Conservation (phyloP, 2,329 filamentous ascomycete genomes). For the Claviceps capensis region DNA sequence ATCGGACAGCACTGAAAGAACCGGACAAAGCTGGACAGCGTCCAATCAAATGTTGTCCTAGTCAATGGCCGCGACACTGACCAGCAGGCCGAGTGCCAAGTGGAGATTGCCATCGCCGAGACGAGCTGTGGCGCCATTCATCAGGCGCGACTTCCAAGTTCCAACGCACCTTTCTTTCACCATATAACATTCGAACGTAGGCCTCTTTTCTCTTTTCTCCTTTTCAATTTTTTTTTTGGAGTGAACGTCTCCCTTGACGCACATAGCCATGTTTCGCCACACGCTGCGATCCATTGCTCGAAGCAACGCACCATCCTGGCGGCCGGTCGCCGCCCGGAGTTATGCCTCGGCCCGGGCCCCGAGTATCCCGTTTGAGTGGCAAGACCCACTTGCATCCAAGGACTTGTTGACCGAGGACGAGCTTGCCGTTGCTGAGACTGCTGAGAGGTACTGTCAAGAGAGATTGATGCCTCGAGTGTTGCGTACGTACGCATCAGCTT, state of each 20-base stretch:
- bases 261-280: constrained; percentile 17
- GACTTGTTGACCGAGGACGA: constrained; percentile 82
- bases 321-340: constrained; percentile 16
- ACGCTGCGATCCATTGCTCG: constrained; percentile 16
- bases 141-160: too few species aligned
- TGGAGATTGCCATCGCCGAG: too few species aligned
- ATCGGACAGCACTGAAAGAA: neutral
- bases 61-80: too few species aligned
- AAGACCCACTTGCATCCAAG: constrained; percentile 67
- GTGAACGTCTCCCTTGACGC: neutral
- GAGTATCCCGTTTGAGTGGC: constrained; percentile 60
- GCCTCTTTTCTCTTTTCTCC: neutral
- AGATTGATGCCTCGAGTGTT: constrained; percentile 72
- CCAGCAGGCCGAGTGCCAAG: neutral
- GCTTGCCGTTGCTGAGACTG: constrained; percentile 75
- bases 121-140: too few species aligned
- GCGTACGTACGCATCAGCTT: constrained; percentile 37
- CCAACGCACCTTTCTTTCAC: too few species aligned
- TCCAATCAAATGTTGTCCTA: neutral
- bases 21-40: constrained; percentile 1
- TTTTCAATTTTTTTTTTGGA: neutral
- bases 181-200: neutral
- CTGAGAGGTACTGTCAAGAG: constrained; percentile 89
- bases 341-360: constrained; percentile 24
- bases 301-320: constrained; percentile 10